Evolutionary conservation across 345 rosid genomes (phyloP).

Genomic region (Brassica incana): DNA sequence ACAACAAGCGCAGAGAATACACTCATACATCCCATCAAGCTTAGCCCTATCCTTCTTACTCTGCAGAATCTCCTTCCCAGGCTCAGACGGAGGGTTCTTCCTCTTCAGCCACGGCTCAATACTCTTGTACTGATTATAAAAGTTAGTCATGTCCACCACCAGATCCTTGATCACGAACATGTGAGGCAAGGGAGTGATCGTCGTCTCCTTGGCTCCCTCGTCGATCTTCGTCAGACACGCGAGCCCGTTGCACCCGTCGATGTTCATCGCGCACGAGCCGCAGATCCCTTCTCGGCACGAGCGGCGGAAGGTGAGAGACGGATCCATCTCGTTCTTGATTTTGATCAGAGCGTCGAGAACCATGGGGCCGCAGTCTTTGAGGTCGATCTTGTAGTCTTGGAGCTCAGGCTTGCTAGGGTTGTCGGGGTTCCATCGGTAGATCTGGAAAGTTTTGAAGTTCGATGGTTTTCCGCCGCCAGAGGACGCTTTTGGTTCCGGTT

Average conservation of each 20-base stretch:
- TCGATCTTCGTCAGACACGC: conserved; percentile 89
- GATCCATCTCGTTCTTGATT: conserved; percentile 97
- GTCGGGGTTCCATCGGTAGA: conserved; percentile 95
- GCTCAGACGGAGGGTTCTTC: conserved; percentile 59
- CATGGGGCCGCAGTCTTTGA: conserved; percentile 95
- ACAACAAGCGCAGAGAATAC: conserved; percentile 94
- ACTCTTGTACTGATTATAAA: conserved; percentile 96
- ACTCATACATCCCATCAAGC: conserved; percentile 99
- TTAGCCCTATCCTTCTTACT: conserved; percentile 90
- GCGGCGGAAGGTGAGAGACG: conserved; percentile 87
- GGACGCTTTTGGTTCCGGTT: conserved; percentile 36
- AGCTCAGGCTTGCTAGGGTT: conserved; percentile 79
- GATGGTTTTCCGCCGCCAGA: conserved; percentile 23
- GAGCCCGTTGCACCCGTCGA: conserved; percentile 94
- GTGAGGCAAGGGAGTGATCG: conserved; percentile 87
- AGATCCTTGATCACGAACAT: conserved; percentile 97
- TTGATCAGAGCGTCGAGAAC: conserved; percentile 93
- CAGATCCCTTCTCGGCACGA: conserved; percentile 99
- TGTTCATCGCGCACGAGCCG: conserved; percentile 98
- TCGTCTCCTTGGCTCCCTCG: conserved; percentile 40
- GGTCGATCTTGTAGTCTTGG: conserved; percentile 71
- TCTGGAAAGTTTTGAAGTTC: conserved; percentile 71
- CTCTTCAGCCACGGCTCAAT: conserved; percentile 99
- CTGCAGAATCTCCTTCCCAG: conserved; percentile 90
- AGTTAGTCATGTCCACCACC: conserved; percentile 97